Percentiles rank a stretch among this genome's conserved stretches.
phyloP scores from a whole-genome alignment of 2,329 filamentous ascomycete species.

The Trichoderma atrobrunneum region DNA sequence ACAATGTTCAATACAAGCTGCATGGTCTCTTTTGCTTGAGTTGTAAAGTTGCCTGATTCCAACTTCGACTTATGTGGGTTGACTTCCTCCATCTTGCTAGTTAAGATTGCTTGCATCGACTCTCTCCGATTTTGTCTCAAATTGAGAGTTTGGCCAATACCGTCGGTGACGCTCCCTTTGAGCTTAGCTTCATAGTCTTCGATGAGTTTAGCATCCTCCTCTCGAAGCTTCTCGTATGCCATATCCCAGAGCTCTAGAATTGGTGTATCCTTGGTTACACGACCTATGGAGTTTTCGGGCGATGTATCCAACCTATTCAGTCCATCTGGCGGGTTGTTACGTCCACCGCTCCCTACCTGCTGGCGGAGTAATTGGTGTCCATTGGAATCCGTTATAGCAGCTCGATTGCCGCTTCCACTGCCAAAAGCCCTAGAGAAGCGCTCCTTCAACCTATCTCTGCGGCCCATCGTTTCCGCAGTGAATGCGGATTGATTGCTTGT shows the following conservation, averaged over 20 bases:
- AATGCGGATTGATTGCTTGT: not conserved
- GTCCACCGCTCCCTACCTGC: not conserved
- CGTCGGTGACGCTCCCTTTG: not conserved
- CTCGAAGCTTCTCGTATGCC: not conserved
- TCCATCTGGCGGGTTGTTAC: not conserved
- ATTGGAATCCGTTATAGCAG: not conserved
- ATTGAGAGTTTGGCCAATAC: not conserved
- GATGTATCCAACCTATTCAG: not conserved
- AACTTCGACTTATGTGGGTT: not conserved
- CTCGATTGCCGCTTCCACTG: not conserved
- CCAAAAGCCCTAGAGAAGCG: not conserved
- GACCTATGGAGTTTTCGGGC: not conserved
- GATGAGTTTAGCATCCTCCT: not conserved
- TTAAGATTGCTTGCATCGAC: not conserved
- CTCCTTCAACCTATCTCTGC: not conserved
- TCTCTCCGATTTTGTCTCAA: not conserved
- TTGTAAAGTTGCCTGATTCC: not conserved
- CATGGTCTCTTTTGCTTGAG: not conserved
- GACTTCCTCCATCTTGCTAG: not conserved
- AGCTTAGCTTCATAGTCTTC: not conserved
- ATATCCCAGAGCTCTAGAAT: not conserved
- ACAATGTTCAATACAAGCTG: not conserved
- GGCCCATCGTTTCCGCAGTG: not conserved
- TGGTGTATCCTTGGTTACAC: fast-evolving
- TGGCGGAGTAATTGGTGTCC: not conserved